These are phyloP conservation scores for Aureobasidium sp. DNA, from an alignment of 2,329 filamentous ascomycete species.

Conservation along the genomic window DNA sequence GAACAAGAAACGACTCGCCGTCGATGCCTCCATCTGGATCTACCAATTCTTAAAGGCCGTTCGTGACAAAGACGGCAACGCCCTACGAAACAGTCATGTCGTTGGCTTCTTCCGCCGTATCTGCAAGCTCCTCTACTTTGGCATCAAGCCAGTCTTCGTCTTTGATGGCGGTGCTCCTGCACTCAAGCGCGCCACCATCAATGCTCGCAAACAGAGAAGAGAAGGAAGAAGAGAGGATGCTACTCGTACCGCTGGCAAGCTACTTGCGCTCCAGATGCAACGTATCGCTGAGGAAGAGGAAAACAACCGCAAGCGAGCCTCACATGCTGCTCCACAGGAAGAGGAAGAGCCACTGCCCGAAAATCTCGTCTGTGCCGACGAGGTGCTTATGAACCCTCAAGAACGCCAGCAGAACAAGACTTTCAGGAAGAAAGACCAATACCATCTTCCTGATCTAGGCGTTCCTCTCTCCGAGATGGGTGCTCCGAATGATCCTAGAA, in stretches of 20 bases:
- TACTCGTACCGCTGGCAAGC: conserved; percentile 77
- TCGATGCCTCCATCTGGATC: conserved; percentile 99
- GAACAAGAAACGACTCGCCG: conserved; percentile 90
- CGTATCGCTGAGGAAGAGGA: conserved; percentile 78
- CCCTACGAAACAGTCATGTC: conserved; percentile 88
- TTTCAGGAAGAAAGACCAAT: conserved; percentile 88
- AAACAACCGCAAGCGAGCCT: conserved; percentile 49
- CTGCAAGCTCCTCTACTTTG: conserved; percentile 94
- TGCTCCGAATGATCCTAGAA: conserved; percentile 80
- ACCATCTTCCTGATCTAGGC: conserved; percentile 84
- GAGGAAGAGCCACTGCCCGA: conserved; percentile 62
- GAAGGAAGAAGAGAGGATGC: conserved; percentile 93
- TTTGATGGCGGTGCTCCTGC: conserved; percentile 92
- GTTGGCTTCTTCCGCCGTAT: conserved; percentile 98
- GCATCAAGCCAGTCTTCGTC: conserved; percentile 93
- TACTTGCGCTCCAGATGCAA: conserved; percentile 92
- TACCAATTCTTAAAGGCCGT: conserved; percentile 99
- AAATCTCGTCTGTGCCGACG: conserved; percentile 82
- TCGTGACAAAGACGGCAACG: conserved; percentile 96
- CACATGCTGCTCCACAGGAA: conserved; percentile 32
- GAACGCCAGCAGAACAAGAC: conserved; percentile 66
- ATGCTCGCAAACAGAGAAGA: conserved; percentile 64
- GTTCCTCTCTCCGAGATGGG: conserved; percentile 76
- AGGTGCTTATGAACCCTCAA: conserved; percentile 68
- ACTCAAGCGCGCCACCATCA: conserved; percentile 86